These are phyloP conservation scores for Annulohypoxylon truncatum DNA, from an alignment of 2,329 filamentous ascomycete genomes.

Conservation along the genomic window DNA sequence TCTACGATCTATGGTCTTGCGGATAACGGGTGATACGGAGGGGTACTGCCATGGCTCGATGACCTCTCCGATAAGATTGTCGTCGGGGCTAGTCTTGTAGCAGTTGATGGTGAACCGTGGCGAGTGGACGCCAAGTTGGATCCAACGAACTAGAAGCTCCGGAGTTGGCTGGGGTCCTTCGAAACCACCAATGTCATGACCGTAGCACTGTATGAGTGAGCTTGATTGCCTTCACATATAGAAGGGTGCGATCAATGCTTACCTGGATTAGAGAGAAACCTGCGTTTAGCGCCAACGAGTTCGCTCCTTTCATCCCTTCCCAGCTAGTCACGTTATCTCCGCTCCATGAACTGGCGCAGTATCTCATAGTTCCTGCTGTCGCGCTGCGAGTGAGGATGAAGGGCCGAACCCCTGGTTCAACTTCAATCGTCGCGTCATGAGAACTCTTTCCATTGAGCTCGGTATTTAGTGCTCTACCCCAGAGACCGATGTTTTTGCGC, in stretches of 20 bases:
- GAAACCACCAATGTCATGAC: conserved; percentile 81
- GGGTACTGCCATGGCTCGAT: conserved; percentile 85
- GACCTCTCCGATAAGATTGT: conserved; percentile 76
- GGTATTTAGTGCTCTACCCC: conserved; percentile 76
- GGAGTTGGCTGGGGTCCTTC: conserved; percentile 78
- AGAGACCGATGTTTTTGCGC: conserved; percentile 69
- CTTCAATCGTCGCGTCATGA: conserved; percentile 71
- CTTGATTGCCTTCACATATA: not conserved
- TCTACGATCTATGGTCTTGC: conserved; percentile 74
- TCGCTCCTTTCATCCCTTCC: conserved; percentile 78
- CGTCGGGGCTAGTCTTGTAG: conserved; percentile 75
- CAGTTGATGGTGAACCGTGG: conserved; percentile 81
- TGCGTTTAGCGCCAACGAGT: conserved; percentile 74
- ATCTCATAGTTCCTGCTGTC: conserved; percentile 76
- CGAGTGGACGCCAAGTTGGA: conserved; percentile 77
- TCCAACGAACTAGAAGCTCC: conserved; percentile 78
- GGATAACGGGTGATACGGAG: conserved; percentile 70
- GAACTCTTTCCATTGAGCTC: conserved; percentile 79
- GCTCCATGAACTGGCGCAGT: conserved; percentile 78
- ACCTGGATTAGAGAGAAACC: conserved; percentile 75
- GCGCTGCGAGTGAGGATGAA: conserved; percentile 78
- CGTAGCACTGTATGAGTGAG: conserved; percentile 63
- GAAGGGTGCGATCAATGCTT: conserved; percentile 21
- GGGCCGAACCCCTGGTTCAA: conserved; percentile 68
- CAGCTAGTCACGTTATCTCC: conserved; percentile 81